These are phyloP conservation scores for Protomyces lactucae-debilis DNA, from an alignment of 1,139 yeast genomes.

Conservation along the genomic window DNA sequence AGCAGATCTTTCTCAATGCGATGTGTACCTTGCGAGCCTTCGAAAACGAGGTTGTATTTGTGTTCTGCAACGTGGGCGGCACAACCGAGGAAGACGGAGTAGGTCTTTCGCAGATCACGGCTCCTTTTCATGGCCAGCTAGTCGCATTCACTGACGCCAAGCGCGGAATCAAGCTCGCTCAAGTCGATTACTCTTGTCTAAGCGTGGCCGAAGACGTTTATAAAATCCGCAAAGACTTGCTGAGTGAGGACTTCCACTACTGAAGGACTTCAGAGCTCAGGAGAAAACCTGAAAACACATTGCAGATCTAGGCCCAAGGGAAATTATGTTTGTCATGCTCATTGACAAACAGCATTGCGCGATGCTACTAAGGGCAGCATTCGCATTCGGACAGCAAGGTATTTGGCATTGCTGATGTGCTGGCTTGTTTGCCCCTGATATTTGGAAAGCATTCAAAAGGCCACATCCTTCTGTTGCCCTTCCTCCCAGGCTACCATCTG, in stretches of 20 bases:
- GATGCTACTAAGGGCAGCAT: background rate
- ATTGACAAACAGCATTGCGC: too few relatives aligned
- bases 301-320: too few relatives aligned
- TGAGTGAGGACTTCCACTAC: conserved; percentile 32
- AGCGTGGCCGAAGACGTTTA: conserved; percentile 32
- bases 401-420: background rate
- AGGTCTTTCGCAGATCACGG: conserved; percentile 20
- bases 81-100: conserved; percentile 10
- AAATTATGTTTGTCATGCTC: too few relatives aligned
- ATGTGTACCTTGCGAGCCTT: conserved; percentile 32
- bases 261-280: background rate
- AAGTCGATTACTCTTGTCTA: conserved; percentile 25
- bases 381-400: background rate
- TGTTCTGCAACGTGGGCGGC: conserved; percentile 33
- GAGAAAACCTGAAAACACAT: too few relatives aligned
- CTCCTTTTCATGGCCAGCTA: conserved; percentile 22
- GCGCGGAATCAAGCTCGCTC: conserved; percentile 29
- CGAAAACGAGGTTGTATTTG: conserved; percentile 31
- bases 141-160: conserved; percentile 12
- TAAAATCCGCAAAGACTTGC: conserved; percentile 30
- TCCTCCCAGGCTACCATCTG: background rate
- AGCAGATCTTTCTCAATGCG: conserved; percentile 28
- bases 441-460: background rate
- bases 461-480: background rate
- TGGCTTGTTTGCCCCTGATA: background rate